These are phyloP conservation scores for Abrus pulchellus DNA, from an alignment of 306 rosid genomes.

Conservation along the genomic window DNA sequence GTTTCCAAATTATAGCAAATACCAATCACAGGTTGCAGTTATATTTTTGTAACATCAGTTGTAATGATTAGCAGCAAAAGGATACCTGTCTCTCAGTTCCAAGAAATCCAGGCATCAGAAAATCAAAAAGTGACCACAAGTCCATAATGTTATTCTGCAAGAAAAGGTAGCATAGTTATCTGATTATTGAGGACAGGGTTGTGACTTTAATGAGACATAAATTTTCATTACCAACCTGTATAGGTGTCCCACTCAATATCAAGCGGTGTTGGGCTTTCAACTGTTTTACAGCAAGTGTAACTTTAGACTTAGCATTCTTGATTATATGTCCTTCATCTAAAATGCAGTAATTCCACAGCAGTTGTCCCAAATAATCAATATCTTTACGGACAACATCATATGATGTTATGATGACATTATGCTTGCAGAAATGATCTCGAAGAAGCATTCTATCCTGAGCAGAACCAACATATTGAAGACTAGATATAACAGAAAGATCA, in stretches of 20 bases:
- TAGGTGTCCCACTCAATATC: constrained; percentile 98
- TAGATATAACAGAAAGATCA: constrained; percentile 78
- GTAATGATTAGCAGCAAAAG: not conserved
- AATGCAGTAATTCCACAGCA: constrained; percentile 88
- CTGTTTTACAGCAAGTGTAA: constrained; percentile 90
- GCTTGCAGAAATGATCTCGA: constrained; percentile 76
- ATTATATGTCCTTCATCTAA: constrained; percentile 97
- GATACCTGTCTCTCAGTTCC: constrained; percentile 98
- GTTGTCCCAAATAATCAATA: constrained; percentile 77
- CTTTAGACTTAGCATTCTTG: constrained; percentile 93
- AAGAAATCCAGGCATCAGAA: constrained; percentile 98
- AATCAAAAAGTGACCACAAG: constrained; percentile 98
- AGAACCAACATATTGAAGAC: constrained; percentile 96
- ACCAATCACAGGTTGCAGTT: not conserved
- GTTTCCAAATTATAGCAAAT: constrained; percentile 33
- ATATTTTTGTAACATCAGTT: not conserved
- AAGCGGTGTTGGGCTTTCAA: constrained; percentile 93
- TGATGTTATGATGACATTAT: constrained; percentile 89
- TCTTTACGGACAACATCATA: constrained; percentile 97
- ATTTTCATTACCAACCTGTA: constrained; percentile 75
- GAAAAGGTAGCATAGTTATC: constrained; percentile 45
- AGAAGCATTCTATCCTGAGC: constrained; percentile 74
- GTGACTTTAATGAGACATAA: constrained; percentile 27
- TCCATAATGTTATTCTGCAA: constrained; percentile 98
- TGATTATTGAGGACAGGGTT: constrained; percentile 19